Conservation (phyloP, 1,139 yeast species). For the Magnusiomyces suaveolens region DNA sequence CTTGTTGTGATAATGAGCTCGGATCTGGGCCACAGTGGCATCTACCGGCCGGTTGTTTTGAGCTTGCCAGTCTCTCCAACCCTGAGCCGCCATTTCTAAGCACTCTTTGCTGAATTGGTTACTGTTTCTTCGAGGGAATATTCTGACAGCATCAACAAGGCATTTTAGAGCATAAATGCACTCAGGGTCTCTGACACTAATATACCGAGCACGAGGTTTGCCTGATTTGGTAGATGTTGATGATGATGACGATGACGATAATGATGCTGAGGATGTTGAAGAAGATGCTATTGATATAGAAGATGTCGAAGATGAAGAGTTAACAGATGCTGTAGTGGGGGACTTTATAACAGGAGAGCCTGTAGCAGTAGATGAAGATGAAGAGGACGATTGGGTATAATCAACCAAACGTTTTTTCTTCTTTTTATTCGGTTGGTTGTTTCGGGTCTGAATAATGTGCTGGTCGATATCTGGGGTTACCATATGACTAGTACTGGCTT, state of each 20-base stretch:
- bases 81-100: not conserved
- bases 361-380: too few relatives aligned
- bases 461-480: too few relatives aligned
- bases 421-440: too few relatives aligned
- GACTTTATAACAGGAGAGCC: too few relatives aligned
- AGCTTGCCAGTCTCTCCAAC: constrained; percentile 2
- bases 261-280: not conserved
- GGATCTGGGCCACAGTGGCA: constrained; percentile 1
- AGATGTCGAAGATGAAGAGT: too few relatives aligned
- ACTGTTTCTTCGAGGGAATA: constrained; percentile 1
- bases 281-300: too few relatives aligned
- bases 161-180: not conserved
- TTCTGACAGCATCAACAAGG: constrained; percentile 1
- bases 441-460: too few relatives aligned
- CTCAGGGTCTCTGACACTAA: constrained; percentile 3
- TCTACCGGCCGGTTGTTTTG: constrained; percentile 1
- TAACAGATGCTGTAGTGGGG: too few relatives aligned
- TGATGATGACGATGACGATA: not conserved
- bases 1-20: constrained; percentile 4
- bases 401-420: too few relatives aligned
- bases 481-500: too few relatives aligned
- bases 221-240: not conserved
- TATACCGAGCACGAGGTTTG: constrained; percentile 1
- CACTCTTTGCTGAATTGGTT: constrained; percentile 5
- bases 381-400: too few relatives aligned